Percentiles rank a stretch among this genome's conserved stretches.
Evolutionary conservation across 345 rosid genomes (phyloP).

Genomic region (Eucalyptus grandis): DNA sequence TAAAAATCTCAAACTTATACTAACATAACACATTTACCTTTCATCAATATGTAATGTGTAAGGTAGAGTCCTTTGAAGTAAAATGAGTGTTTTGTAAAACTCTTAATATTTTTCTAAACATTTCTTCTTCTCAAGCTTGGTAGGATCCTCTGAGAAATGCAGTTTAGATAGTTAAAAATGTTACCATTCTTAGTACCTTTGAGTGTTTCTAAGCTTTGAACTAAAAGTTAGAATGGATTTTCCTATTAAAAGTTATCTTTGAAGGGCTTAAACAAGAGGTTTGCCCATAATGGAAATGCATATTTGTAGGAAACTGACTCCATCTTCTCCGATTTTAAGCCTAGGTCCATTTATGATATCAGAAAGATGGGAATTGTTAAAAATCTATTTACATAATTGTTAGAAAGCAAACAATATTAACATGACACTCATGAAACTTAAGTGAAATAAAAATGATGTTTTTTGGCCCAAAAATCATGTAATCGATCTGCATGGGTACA

Average conservation of each 20-base stretch:
- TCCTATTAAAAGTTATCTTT: fast-evolving
- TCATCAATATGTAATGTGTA: too few relatives aligned
- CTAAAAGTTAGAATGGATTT: fast-evolving
- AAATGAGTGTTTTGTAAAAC: too few relatives aligned
- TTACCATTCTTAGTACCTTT: fast-evolving
- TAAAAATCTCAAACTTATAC: too few relatives aligned
- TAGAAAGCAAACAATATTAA: too few relatives aligned
- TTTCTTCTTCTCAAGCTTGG: fast-evolving
- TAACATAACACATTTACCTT: fast-evolving
- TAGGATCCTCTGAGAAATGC: fast-evolving
- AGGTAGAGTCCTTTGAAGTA: fast-evolving
- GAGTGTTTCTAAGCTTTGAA: fast-evolving
- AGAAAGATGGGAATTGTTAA: fast-evolving
- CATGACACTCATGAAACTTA: too few relatives aligned
- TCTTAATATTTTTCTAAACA: too few relatives aligned
- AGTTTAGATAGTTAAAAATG: fast-evolving
- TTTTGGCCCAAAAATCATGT: too few relatives aligned
- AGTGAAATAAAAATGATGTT: too few relatives aligned
- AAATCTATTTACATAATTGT: too few relatives aligned
- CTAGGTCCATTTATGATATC: too few relatives aligned
- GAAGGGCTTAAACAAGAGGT: fast-evolving
- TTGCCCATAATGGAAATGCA: fast-evolving
- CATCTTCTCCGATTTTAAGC: fast-evolving
- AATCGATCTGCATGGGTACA: fast-evolving
- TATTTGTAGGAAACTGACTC: too few relatives aligned